Evolutionary conservation across 2,329 filamentous ascomycete species (phyloP).

Genomic region (Phialophora chinensis): DNA sequence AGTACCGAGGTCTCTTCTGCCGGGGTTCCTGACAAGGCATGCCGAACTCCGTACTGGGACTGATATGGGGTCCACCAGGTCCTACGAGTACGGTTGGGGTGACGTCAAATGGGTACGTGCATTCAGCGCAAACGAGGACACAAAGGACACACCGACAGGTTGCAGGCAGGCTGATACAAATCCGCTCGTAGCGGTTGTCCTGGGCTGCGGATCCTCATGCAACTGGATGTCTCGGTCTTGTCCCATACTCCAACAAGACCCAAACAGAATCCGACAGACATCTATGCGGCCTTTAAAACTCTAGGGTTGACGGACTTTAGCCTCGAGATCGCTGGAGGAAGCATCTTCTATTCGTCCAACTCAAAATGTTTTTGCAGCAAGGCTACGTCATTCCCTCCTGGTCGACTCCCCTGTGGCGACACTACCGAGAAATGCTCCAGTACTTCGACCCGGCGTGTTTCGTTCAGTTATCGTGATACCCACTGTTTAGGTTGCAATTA

Average conservation of each 20-base stretch:
- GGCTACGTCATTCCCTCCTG: slow-evolving; percentile 29
- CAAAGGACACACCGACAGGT: not conserved
- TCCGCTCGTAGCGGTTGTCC: not conserved
- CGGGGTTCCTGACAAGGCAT: not conserved
- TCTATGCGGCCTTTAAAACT: slow-evolving; percentile 11
- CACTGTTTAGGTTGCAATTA: slow-evolving; percentile 32
- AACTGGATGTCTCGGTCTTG: not conserved
- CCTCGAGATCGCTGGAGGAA: not conserved
- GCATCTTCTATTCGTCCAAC: slow-evolving; percentile 18
- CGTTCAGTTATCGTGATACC: slow-evolving; percentile 32
- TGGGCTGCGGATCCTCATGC: slow-evolving; percentile 1
- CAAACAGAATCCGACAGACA: not conserved
- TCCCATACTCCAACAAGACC: not conserved
- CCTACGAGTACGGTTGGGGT: not conserved
- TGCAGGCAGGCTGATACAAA: not conserved
- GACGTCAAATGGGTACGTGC: not conserved
- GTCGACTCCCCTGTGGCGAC: not conserved
- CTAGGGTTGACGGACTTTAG: not conserved
- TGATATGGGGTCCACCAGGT: not conserved
- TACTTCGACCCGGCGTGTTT: not conserved
- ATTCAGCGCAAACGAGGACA: not conserved
- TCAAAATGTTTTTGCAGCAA: slow-evolving; percentile 7
- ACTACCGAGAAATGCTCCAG: slow-evolving; percentile 8
- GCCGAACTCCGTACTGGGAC: not conserved
- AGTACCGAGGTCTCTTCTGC: not conserved